Base-by-base conservation (phyloP, 345 rosid genomes). In the Eucalyptus viminalis region DNA sequence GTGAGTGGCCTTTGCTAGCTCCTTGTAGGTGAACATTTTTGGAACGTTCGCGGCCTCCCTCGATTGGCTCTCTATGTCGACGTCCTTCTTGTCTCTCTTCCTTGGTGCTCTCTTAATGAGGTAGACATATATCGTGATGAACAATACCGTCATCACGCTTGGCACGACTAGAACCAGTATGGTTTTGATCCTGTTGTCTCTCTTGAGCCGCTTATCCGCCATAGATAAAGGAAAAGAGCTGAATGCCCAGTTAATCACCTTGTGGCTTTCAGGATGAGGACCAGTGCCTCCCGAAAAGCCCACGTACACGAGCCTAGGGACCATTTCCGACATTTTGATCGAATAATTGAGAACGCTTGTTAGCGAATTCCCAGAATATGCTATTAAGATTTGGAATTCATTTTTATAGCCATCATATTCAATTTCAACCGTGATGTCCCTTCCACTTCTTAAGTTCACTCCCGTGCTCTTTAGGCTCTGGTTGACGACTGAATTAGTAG, bases 271-370 rank as follows among this genome's bases (percentile, higher is more conserved):
- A 1, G 89, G 86, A 58, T 37, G 62, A 21, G 76, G 31, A 21
- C 95, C 94, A 2, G 93, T 91, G 43, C 93, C 86, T 27, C 90
- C 93, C 11, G 93, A 91, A 86, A 94, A 94, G 24, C 93, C 93
- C 8, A 90, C 90, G 21, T 89, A 92, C 43, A 92, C 92, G 9
- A 88, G 72, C 16, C 80, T 86, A 13, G 92, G 94, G 89, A 92
- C 90, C 2, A 62, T 86, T 17, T 88, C 80, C 19, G 87, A 85
- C 91, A 93, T 76, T 83, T 86, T 89, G 34, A 94, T 91, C 11
- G 93, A 91, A 80, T 90, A 92, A 86, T 89, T 91, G 22, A 93
- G 92, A 47, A 93, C 31, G 21, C 89, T 88, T 67, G 86, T 25
- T 4, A 92, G 88, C 15, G 89, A 81, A 25, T 89, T 56, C 24